These are phyloP conservation scores for Rosa lucieae DNA, from an alignment of 306 rosid species.

Conservation along the genomic window DNA sequence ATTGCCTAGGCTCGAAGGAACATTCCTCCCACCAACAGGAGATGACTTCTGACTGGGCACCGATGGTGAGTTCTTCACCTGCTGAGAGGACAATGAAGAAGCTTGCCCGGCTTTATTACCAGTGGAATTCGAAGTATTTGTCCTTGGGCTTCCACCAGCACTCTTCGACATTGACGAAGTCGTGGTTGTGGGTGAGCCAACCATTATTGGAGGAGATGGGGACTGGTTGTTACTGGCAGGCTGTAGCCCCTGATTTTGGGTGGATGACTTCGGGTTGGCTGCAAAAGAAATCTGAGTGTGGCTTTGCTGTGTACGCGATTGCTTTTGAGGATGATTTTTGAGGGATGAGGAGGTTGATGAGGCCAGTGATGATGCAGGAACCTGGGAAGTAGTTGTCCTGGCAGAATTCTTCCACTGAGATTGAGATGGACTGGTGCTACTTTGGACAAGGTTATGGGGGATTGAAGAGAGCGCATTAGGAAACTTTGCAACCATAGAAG, in stretches of 20 bases:
- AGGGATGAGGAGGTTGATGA: constrained; percentile 59
- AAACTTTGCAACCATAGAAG: constrained; percentile 72
- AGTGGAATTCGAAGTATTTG: constrained; percentile 53
- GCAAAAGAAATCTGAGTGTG: constrained; percentile 87
- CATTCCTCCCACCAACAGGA: constrained; percentile 78
- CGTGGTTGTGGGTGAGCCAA: constrained; percentile 82
- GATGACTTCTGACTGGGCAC: constrained; percentile 68
- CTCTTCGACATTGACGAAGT: constrained; percentile 78
- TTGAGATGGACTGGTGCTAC: constrained; percentile 64
- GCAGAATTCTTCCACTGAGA: constrained; percentile 88
- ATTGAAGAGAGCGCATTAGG: constrained; percentile 64
- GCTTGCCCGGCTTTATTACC: constrained; percentile 66
- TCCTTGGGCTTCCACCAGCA: constrained; percentile 90
- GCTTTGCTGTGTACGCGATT: constrained; percentile 59
- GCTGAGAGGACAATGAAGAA: constrained; percentile 69
- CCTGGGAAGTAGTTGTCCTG: constrained; percentile 53
- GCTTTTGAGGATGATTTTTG: constrained; percentile 70
- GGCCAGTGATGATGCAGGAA: constrained; percentile 57
- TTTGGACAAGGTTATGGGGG: constrained; percentile 71
- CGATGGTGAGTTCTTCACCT: constrained; percentile 52
- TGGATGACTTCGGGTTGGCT: constrained; percentile 61
- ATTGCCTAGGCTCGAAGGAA: constrained; percentile 67
- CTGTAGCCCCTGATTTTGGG: constrained; percentile 55
- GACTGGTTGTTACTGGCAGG: constrained; percentile 64
- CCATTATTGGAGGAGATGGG: constrained; percentile 76